Base-by-base conservation (phyloP, 1,139 yeast genomes). In the Yamadazyma pseudoaaseri region DNA sequence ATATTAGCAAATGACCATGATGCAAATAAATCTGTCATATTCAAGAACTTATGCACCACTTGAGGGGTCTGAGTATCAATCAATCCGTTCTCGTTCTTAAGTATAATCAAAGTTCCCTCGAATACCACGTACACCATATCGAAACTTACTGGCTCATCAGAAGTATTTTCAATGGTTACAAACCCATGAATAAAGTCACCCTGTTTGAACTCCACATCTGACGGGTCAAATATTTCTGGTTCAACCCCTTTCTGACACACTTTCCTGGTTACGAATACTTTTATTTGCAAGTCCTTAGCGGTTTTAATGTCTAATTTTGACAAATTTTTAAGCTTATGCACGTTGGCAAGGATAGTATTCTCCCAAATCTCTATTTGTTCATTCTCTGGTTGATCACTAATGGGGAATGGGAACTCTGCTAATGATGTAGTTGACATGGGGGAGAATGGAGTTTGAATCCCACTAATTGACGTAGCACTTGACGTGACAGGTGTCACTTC, bases 1-100 rank as follows among this genome's bases (percentile, higher is more conserved):
- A 70, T 69, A 43, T 69, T 69, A 18, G 75, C 72, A 44, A 59
- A 69, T 6, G 71, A 55, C 75, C 75, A 70, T 24, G 67, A 61
- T 2, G 76, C 76, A 51, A 65, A 69, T 21, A 70, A 49, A 42
- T 70, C 76, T 26, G 65, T 52, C 73, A 69, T 69, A 38, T 64
- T 67, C 36, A 69, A 52, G 41, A 68, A 68, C 39, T 60, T 63
- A 41, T 54, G 62, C 9, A 58, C 60, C 1, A 51, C 45, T 4
- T 38, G 25, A 1, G 65, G 62, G 4, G 48, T 49, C 27, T 59
- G 60, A 6, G 54, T 44, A 30, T 62, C 64, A 2, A 60, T 50
- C 4, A 59, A 33, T 1, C 68, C 67, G 12, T 54, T 44, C 7
- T 51, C 48, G 36, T 55, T 56, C 29, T 60, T 57, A 27, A 61